phyloP scores from a whole-genome alignment of 257 asterid genomes.

The Plantago elongata region DNA sequence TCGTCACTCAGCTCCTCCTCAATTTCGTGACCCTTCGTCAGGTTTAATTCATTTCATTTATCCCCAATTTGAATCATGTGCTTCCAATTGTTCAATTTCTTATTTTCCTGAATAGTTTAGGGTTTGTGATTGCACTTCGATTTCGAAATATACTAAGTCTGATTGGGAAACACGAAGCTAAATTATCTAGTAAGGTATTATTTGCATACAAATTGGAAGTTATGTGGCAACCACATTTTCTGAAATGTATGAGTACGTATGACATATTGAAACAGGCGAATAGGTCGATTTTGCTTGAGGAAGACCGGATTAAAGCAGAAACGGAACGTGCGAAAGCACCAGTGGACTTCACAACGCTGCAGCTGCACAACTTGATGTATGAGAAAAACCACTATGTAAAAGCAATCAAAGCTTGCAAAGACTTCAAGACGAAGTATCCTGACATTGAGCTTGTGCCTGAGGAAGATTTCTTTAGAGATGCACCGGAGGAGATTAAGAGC shows the following conservation, averaged over 20 bases:
- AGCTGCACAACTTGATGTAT: conserved; percentile 91
- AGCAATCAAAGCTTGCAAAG: conserved; percentile 96
- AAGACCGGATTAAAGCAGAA: conserved; percentile 79
- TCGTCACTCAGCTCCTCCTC: conserved; percentile 71
- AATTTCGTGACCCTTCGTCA: conserved; percentile 86
- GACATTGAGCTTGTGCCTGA: conserved; percentile 87
- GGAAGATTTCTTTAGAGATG: conserved; percentile 79
- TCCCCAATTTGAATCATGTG: neutral
- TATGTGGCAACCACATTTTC: too few species aligned
- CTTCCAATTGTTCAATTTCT: neutral
- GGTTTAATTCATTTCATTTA: conserved; percentile 31
- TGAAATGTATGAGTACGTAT: too few species aligned
- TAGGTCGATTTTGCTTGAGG: conserved; percentile 93
- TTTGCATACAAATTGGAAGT: too few species aligned
- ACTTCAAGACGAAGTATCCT: conserved; percentile 84
- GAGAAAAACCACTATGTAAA: conserved; percentile 94
- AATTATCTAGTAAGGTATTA: too few species aligned
- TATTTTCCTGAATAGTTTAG: too few species aligned
- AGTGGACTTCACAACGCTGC: conserved; percentile 80
- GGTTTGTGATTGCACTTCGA: too few species aligned
- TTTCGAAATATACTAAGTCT: too few species aligned
- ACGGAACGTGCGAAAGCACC: conserved; percentile 92
- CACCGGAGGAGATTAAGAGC: conserved; percentile 71
- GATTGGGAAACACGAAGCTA: too few species aligned
- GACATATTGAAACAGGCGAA: conserved; percentile 52